Evolutionary conservation across 208 protist species (phyloP).

Genomic region (Acanthamoeba rhysodes): DNA sequence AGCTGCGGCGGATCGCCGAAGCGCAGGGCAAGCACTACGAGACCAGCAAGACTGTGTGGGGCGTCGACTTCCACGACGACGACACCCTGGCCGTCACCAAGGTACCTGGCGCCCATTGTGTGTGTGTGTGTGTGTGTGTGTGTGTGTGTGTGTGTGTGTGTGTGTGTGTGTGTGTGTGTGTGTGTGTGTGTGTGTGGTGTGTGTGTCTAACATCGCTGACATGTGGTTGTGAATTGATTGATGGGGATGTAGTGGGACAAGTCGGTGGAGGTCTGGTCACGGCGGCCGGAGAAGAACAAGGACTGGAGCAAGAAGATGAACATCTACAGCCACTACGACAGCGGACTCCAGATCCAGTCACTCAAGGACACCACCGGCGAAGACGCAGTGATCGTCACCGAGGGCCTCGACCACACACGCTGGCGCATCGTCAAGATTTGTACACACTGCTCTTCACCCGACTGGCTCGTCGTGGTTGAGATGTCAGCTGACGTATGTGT

Average conservation of each 20-base stretch:
- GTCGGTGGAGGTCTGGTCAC: not conserved
- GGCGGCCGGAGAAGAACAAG: constrained; percentile 1
- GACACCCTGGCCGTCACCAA: constrained; percentile 16
- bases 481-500: not conserved
- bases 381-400: constrained; percentile 19
- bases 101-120: no score
- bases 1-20: constrained; percentile 41
- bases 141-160: no score
- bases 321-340: constrained; percentile 57
- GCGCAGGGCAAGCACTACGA: not conserved
- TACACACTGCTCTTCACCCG: not conserved
- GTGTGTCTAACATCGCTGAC: no score
- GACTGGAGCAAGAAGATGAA: constrained; percentile 38
- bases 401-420: not conserved
- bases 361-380: constrained; percentile 36
- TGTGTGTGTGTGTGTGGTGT: no score
- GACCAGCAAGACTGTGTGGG: constrained; percentile 37
- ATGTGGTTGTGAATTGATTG: no score
- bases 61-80: constrained; percentile 25
- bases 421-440: constrained; percentile 40
- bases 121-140: no score
- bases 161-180: no score
- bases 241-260: not conserved
- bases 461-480: not conserved
- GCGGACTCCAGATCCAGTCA: constrained; percentile 14